Base-by-base conservation (phyloP, 257 asterid species). In the Coffea eugenioides region DNA sequence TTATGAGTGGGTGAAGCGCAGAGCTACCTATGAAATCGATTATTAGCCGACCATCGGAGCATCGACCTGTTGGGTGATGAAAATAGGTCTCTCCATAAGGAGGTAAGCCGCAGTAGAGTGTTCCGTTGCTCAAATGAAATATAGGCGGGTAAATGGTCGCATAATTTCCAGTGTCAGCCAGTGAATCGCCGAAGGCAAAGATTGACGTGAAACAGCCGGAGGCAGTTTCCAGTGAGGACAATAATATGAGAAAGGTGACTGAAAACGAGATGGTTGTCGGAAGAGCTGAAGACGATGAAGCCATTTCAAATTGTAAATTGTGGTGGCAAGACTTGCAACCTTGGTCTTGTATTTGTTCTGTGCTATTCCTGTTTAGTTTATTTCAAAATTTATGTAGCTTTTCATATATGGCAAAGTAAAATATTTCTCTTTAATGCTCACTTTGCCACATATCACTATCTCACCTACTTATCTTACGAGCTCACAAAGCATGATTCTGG, bases 101-200 rank as follows among this genome's bases (percentile, higher is more conserved):
- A 2, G 3, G n/a, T 18, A 23, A 61, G 14, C 14, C 67, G 8
- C 8, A 61, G 45, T 54, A 34, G 34, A 34, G n/a, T 16, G 20
- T n/a, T 57, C 6, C 20, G 18, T 57, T 6, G 7, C 20, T 57
- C 25, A 1, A 8, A 16, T 39, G n/a, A 51, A 16, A 34, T 69
- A 15, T 15, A 5, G n/a, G 3, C 16, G 48, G 75, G 16, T 36
- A 66, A 15, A 74, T 5, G 23, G 41, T 27, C 0, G 31, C 45
- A 3, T 46, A 15, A 7, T 79, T 79, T 61, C 82, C 82, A 21
- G 65, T 39, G 41, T 79, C 82, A 23, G 77, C 72, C 36, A 79
- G 82, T 61, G 82, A 79, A 43, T 79, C 82, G 6, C 82, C 78
- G 27, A 79, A 70, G 27, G 70, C 52, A 3, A 79, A 52, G 31